phyloP scores from a whole-genome alignment of 306 rosid species.

The Morella rubra region DNA sequence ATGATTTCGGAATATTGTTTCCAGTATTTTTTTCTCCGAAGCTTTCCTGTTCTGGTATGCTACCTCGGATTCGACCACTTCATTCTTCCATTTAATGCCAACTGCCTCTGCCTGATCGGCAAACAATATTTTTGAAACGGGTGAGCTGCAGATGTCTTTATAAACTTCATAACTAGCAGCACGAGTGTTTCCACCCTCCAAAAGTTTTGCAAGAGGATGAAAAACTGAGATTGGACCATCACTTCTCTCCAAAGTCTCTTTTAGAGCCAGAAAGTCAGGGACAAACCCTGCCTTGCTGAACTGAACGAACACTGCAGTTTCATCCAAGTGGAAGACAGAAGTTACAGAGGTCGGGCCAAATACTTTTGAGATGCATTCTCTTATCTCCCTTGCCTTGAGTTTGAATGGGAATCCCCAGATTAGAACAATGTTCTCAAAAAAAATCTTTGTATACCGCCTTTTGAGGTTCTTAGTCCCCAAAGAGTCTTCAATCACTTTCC shows the following conservation, averaged over 20 bases:
- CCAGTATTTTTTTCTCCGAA: slow-evolving; percentile 9
- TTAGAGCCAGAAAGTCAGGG: slow-evolving; percentile 63
- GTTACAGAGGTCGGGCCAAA: slow-evolving; percentile 56
- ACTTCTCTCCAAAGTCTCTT: slow-evolving; percentile 61
- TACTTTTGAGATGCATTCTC: slow-evolving; percentile 58
- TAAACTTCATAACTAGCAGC: slow-evolving; percentile 79
- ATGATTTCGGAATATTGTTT: slow-evolving; percentile 18
- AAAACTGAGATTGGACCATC: slow-evolving; percentile 58
- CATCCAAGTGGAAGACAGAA: slow-evolving; percentile 73
- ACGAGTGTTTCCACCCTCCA: slow-evolving; percentile 66
- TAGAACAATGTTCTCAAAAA: slow-evolving; percentile 65
- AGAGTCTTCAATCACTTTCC: slow-evolving; percentile 44
- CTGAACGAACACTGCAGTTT: slow-evolving; percentile 70
- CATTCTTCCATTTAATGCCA: slow-evolving; percentile 51
- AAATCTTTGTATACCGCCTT: slow-evolving; percentile 44
- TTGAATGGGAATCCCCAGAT: slow-evolving; percentile 75
- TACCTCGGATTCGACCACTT: slow-evolving; percentile 36
- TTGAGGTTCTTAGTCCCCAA: slow-evolving; percentile 27
- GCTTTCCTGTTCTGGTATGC: slow-evolving; percentile 28
- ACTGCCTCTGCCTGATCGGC: slow-evolving; percentile 78
- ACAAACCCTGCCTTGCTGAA: slow-evolving; percentile 57
- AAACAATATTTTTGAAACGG: slow-evolving; percentile 54
- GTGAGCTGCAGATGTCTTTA: slow-evolving; percentile 65
- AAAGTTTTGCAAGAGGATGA: slow-evolving; percentile 67
- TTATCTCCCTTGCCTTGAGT: slow-evolving; percentile 61